A percentile compares a stretch with the other conserved stretches of the same genome.
Conservation (phyloP, 2,329 filamentous ascomycete genomes). For the Aspergillus terreus region DNA sequence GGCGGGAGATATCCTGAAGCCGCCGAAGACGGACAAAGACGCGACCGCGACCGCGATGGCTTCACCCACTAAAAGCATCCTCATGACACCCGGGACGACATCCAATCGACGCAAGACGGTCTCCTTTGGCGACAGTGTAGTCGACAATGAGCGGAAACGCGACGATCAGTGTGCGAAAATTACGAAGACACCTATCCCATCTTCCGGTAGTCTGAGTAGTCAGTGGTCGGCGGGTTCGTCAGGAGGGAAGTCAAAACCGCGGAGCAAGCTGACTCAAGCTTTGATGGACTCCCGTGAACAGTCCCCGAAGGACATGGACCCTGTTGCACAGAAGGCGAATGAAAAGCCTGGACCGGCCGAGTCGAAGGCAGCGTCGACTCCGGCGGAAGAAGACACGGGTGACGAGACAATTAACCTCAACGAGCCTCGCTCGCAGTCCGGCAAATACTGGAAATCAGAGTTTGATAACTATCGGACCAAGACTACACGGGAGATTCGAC, state of each 20-base stretch:
- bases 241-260: conserved; percentile 30
- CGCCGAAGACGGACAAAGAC: conserved; percentile 20
- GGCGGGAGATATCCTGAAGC: conserved; percentile 17
- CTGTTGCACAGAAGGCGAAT: conserved; percentile 9
- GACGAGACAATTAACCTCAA: conserved; percentile 53
- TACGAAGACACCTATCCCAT: conserved; percentile 45
- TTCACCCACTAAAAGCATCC: conserved; percentile 60
- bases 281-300: conserved; percentile 39
- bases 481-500: conserved; percentile 58
- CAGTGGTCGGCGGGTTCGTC: conserved; percentile 36
- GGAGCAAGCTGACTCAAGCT: conserved; percentile 40
- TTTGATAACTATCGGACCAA: conserved; percentile 57
- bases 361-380: conserved; percentile 6
- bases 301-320: conserved; percentile 23
- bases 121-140: conserved; percentile 55
- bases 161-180: conserved; percentile 41
- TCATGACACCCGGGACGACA: conserved; percentile 60
- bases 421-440: conserved; percentile 55
- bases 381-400: conserved; percentile 28
- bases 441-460: conserved; percentile 60
- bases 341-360: conserved; percentile 12
- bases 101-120: conserved; percentile 58
- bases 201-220: conserved; percentile 45
- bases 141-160: conserved; percentile 54
- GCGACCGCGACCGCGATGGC: conserved; percentile 28